Evolutionary conservation across 2,329 filamentous ascomycete species (phyloP).

Genomic region (Sclerotinia spermophila): DNA sequence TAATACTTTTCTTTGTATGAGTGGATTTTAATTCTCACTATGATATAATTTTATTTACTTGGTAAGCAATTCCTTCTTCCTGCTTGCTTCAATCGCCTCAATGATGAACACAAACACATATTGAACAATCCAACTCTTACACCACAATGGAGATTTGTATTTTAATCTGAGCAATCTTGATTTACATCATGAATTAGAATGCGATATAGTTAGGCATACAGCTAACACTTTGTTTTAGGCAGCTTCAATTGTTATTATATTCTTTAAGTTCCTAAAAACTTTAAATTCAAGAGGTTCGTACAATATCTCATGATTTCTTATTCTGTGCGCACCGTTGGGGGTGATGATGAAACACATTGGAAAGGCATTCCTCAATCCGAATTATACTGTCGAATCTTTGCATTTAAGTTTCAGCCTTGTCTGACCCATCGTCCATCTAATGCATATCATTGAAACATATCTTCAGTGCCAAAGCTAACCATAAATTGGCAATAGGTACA

Average conservation of each 20-base stretch:
- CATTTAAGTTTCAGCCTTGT: conserved; percentile 45
- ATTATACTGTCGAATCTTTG: conserved; percentile 40
- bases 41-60: conserved; percentile 10
- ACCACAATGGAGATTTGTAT: conserved; percentile 37
- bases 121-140: conserved; percentile 46
- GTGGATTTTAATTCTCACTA: background rate
- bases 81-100: conserved; percentile 25
- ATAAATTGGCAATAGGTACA: conserved; percentile 34
- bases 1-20: background rate
- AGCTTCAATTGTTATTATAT: background rate
- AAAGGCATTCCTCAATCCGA: conserved; percentile 40
- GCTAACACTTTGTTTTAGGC: conserved; percentile 2
- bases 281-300: conserved; percentile 33
- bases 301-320: conserved; percentile 19
- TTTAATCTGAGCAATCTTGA: conserved; percentile 38
- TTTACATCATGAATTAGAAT: background rate
- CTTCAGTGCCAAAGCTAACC: conserved; percentile 18
- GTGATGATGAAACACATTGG: conserved; percentile 38
- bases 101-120: conserved; percentile 41
- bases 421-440: conserved; percentile 37
- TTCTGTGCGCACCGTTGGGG: conserved; percentile 23
- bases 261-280: background rate
- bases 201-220: background rate
- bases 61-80: conserved; percentile 22
- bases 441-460: background rate